A percentile compares a stretch with the other conserved stretches of the same genome.
Evolutionary conservation across 2,329 filamentous ascomycete species (phyloP).

Genomic region (Ramularia collo-cygni): DNA sequence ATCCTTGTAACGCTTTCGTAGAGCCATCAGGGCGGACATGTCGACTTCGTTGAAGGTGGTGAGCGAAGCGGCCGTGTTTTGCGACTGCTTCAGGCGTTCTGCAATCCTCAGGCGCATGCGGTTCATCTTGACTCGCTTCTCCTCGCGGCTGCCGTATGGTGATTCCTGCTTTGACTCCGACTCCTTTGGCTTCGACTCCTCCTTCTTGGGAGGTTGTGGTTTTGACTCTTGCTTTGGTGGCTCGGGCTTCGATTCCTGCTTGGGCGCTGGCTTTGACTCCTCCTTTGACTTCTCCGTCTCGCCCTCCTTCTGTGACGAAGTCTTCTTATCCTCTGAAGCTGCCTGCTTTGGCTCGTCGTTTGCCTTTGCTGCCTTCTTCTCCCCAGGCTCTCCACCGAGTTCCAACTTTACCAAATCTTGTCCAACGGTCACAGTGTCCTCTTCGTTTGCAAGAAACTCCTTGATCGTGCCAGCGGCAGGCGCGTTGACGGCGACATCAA

Average conservation of each 20-base stretch:
- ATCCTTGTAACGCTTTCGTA: slow-evolving; percentile 96
- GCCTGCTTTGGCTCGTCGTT: slow-evolving; percentile 55
- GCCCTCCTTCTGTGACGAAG: slow-evolving; percentile 48
- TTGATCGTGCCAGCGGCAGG: slow-evolving; percentile 85
- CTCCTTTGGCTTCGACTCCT: slow-evolving; percentile 35
- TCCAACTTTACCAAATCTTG: slow-evolving; percentile 87
- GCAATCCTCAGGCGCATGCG: slow-evolving; percentile 96
- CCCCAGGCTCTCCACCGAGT: slow-evolving; percentile 56
- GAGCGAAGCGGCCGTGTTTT: slow-evolving; percentile 94
- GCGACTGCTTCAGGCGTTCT: slow-evolving; percentile 96
- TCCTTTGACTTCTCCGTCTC: slow-evolving; percentile 32
- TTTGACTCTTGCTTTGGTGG: slow-evolving; percentile 43
- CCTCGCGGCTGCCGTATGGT: slow-evolving; percentile 67
- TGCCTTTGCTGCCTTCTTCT: slow-evolving; percentile 49
- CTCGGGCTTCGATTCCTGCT: slow-evolving; percentile 36
- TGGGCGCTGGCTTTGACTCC: slow-evolving; percentile 39
- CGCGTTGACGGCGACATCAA: slow-evolving; percentile 94
- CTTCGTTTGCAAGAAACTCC: slow-evolving; percentile 84
- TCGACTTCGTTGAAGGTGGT: slow-evolving; percentile 99
- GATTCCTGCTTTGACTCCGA: slow-evolving; percentile 33
- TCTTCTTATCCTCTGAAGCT: slow-evolving; percentile 51
- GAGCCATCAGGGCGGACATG: slow-evolving; percentile 96
- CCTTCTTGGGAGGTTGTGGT: slow-evolving; percentile 33
- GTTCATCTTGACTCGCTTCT: slow-evolving; percentile 98
- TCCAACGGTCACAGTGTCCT: slow-evolving; percentile 90